phyloP scores from a whole-genome alignment of 75 land plant genomes.

The Selaginella tamariscina region DNA sequence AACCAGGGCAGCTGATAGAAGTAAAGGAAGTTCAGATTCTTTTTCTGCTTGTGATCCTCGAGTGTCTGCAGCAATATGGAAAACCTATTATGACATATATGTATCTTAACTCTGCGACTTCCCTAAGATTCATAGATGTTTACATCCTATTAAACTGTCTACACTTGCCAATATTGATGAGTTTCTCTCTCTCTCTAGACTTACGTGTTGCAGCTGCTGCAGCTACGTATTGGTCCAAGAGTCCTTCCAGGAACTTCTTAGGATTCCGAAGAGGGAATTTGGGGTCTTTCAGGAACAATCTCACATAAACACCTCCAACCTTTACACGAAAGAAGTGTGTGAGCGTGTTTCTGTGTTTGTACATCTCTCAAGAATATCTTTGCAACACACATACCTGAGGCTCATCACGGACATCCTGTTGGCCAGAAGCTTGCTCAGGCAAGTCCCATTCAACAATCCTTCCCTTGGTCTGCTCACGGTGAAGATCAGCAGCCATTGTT shows the following conservation, averaged over 20 bases:
- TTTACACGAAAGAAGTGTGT: slow-evolving; percentile 25
- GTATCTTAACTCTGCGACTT: too few relatives aligned
- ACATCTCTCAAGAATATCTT: too few relatives aligned
- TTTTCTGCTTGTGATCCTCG: slow-evolving; percentile 39
- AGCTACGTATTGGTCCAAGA: slow-evolving; percentile 84
- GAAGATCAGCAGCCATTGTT: slow-evolving; percentile 91
- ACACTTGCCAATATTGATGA: too few relatives aligned
- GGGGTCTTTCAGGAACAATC: slow-evolving; percentile 92
- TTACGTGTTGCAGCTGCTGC: slow-evolving; percentile 90
- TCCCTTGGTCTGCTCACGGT: slow-evolving; percentile 91
- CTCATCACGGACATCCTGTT: slow-evolving; percentile 92
- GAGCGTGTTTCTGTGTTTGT: too few relatives aligned
- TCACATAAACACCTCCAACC: slow-evolving; percentile 99
- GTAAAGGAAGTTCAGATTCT: slow-evolving; percentile 90
- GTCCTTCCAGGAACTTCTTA: slow-evolving; percentile 87
- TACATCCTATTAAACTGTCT: too few relatives aligned
- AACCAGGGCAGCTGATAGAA: slow-evolving; percentile 94
- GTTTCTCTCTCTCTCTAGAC: too few relatives aligned
- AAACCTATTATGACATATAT: too few relatives aligned
- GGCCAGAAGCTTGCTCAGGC: slow-evolving; percentile 90
- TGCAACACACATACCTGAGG: slow-evolving; percentile 60
- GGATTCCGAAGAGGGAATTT: slow-evolving; percentile 97
- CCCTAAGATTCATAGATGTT: too few relatives aligned
- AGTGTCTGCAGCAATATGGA: too few relatives aligned
- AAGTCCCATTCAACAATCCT: slow-evolving; percentile 94